Evolutionary conservation across 441 rosid species (phyloP).

Genomic region (Syzygium syzygioides): DNA sequence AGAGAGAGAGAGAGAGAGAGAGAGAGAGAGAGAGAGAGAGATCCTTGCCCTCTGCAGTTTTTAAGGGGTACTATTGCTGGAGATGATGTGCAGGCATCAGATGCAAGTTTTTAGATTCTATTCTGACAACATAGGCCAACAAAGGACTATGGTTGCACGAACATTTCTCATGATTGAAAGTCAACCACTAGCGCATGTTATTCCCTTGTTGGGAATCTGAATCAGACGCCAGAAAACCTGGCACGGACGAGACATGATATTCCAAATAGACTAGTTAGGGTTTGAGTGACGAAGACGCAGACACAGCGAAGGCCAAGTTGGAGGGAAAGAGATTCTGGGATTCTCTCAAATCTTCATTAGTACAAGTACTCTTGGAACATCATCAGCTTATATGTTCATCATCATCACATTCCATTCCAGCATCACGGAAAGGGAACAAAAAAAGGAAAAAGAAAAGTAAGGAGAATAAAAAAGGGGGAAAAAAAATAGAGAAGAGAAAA

Average conservation of each 20-base stretch:
- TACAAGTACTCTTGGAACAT: neutral
- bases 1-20: no score
- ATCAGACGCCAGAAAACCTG: neutral
- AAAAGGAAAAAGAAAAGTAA: neutral
- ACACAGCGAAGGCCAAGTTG: neutral
- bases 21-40: neutral
- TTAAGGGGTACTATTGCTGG: neutral
- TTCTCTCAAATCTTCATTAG: conserved; percentile 7
- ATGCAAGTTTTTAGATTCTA: neutral
- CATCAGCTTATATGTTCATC: neutral
- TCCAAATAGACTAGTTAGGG: neutral
- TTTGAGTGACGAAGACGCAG: neutral
- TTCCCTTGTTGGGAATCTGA: conserved; percentile 1
- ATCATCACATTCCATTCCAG: neutral
- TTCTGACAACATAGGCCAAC: neutral
- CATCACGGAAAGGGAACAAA: neutral
- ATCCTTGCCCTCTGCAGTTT: neutral
- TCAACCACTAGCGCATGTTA: neutral
- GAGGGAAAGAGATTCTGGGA: neutral
- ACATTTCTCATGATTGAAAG: neutral
- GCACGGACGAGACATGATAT: neutral
- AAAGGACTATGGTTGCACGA: neutral
- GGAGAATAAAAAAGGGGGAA: neutral
- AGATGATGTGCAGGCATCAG: neutral
- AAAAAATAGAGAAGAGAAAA: neutral